Percentiles rank a stretch among this genome's conserved stretches.
phyloP scores from a whole-genome alignment of 164 flowering plant genomes.

The Magnolia changhungtana region DNA sequence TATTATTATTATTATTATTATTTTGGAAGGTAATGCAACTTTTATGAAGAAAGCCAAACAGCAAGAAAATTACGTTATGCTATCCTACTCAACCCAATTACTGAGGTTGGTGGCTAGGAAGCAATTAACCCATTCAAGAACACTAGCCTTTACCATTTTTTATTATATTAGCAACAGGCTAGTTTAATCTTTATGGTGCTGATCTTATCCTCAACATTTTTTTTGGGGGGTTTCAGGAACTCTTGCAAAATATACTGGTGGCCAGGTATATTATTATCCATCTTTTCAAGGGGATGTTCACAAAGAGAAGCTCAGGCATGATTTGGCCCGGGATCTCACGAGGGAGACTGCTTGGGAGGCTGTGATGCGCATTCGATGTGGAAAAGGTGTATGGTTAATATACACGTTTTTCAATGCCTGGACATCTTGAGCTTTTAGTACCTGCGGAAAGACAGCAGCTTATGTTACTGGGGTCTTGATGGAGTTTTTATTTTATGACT shows the following conservation, averaged over 20 bases:
- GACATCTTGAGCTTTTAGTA: neutral
- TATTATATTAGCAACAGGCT: neutral
- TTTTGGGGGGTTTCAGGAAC: conserved; percentile 48
- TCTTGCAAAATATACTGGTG: conserved; percentile 94
- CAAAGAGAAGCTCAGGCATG: conserved; percentile 71
- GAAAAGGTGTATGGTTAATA: conserved; percentile 61
- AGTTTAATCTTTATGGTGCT: neutral
- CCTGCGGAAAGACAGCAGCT: neutral
- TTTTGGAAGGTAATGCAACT: neutral
- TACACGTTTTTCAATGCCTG: neutral
- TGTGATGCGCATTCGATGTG: conserved; percentile 97
- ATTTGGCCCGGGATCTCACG: conserved; percentile 82
- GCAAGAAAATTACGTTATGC: too few species aligned
- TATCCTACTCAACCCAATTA: too few species aligned
- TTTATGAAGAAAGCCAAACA: too few species aligned
- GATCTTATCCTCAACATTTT: neutral
- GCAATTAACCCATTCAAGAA: too few species aligned
- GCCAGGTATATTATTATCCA: conserved; percentile 89
- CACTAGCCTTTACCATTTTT: too few species aligned
- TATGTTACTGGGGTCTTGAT: neutral
- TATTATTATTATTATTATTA: too few species aligned
- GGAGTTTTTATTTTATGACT: conserved; percentile 15
- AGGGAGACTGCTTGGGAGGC: conserved; percentile 99
- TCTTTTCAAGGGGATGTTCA: conserved; percentile 59
- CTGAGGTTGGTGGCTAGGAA: too few species aligned